These are phyloP conservation scores for Meyerozyma elateridarum DNA, from an alignment of 1,139 yeast species.

Conservation along the genomic window DNA sequence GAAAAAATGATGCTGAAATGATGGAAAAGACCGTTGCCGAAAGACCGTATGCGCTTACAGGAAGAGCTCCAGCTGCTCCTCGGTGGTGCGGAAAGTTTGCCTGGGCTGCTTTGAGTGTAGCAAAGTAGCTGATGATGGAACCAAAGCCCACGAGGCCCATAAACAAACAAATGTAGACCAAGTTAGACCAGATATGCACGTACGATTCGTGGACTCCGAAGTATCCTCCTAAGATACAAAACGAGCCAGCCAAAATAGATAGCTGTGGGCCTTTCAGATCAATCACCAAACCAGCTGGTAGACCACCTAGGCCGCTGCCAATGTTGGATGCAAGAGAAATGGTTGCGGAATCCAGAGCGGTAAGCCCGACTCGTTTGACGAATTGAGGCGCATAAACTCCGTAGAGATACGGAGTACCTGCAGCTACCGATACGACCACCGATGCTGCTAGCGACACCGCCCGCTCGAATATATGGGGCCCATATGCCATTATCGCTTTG, in stretches of 20 bases:
- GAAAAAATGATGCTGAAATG: slow-evolving; percentile 42
- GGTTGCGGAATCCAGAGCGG: slow-evolving; percentile 58
- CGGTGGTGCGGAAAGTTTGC: slow-evolving; percentile 65
- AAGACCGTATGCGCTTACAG: slow-evolving; percentile 55
- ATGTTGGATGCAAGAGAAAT: slow-evolving; percentile 57
- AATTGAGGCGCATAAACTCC: slow-evolving; percentile 73
- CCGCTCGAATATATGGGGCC: too few species aligned
- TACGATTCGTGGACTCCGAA: slow-evolving; percentile 31
- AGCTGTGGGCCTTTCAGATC: slow-evolving; percentile 54
- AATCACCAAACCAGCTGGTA: slow-evolving; percentile 63
- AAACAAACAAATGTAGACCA: slow-evolving; percentile 28
- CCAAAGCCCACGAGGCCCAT: slow-evolving; percentile 59
- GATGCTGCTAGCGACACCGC: slow-evolving; percentile 15
- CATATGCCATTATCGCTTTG: too few species aligned
- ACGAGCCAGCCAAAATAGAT: slow-evolving; percentile 52
- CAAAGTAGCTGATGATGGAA: slow-evolving; percentile 57
- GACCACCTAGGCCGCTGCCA: slow-evolving; percentile 66
- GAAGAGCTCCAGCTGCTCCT: slow-evolving; percentile 66
- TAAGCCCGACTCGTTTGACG: slow-evolving; percentile 49
- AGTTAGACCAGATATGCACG: slow-evolving; percentile 16
- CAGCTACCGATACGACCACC: slow-evolving; percentile 35
- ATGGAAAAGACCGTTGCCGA: slow-evolving; percentile 42
- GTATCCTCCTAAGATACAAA: slow-evolving; percentile 41
- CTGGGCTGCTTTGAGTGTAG: slow-evolving; percentile 66
- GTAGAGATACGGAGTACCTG: slow-evolving; percentile 71